Evolutionary conservation across 495 filamentous ascomycete species (phyloP).

Genomic region (Astrothelium subdiscretum): DNA sequence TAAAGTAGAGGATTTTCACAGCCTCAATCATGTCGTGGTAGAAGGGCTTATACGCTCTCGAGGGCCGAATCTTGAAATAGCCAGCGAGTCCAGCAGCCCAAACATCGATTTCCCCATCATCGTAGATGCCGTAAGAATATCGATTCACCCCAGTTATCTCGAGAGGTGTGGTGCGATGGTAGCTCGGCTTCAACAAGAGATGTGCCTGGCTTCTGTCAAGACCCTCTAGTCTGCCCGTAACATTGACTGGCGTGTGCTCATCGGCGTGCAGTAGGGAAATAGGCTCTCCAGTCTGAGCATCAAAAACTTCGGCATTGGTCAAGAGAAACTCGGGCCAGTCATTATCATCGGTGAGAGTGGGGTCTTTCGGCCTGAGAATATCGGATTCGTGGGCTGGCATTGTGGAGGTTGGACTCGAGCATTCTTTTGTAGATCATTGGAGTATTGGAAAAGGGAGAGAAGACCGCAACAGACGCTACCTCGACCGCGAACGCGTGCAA

Average conservation of each 20-base stretch:
- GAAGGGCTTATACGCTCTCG: constrained; percentile 45
- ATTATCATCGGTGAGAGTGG: constrained; percentile 43
- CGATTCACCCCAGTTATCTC: constrained; percentile 49
- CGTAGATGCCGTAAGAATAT: constrained; percentile 60
- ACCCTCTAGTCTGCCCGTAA: constrained; percentile 31
- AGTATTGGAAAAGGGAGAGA: not conserved
- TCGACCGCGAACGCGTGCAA: not conserved
- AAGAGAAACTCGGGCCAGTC: constrained; percentile 48
- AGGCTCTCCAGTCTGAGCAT: constrained; percentile 37
- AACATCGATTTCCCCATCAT: constrained; percentile 46
- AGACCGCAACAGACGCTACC: not conserved
- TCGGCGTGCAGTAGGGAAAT: constrained; percentile 44
- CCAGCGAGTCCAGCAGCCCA: constrained; percentile 72
- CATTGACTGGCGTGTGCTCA: constrained; percentile 41
- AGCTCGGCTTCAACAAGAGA: not conserved
- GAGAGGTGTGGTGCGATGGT: constrained; percentile 36
- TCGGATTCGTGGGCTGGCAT: constrained; percentile 37
- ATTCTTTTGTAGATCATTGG: not conserved
- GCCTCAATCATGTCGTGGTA: constrained; percentile 59
- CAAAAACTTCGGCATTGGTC: constrained; percentile 40
- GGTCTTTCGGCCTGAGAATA: constrained; percentile 43
- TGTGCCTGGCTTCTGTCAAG: constrained; percentile 3
- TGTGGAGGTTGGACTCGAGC: not conserved
- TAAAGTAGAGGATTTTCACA: constrained; percentile 56
- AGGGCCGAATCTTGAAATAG: constrained; percentile 64